Evolutionary conservation across 2,329 filamentous ascomycete species (phyloP), one percentile per base, ranked within the genome.

Genomic region (Neofusicoccum cordaticola): DNA sequence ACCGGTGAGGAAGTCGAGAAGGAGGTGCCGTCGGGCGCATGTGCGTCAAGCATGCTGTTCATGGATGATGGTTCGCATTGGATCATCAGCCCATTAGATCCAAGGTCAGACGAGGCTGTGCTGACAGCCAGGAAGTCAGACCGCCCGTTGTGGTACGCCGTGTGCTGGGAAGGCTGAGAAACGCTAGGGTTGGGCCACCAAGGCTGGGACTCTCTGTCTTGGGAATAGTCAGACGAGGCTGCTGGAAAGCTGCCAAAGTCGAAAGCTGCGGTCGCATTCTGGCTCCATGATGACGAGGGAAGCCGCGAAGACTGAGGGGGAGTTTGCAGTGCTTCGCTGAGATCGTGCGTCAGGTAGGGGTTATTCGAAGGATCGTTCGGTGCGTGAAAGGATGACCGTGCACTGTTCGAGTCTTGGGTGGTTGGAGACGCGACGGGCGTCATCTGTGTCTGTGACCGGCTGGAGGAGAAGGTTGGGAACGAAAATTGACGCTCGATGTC

Each of bases 321-420:
- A 57, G 74, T 77, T 57, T 74, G 72, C 67, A 74, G 74, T 71
- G 76, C 75, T 64, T 68, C 70, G 45, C 67, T 70, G 12, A 64
- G 62, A 11, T 66, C 47, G 34, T 67, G 65, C 15, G 68, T 67
- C 37, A 71, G 60, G 65, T 72, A 71, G 17, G 67, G 67, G 52
- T 73, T 70, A 64, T 65, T 69, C 27, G 69, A 69, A 22, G 68
- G 66, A 35, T 66, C 62, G 47, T 45, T 60, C 8, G 47, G 39
- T 5, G 47, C 39, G 39, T 71, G 68, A 62, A 74, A 76, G 15
- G 64, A 65, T 7, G 64, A 62, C 17, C 58, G 47, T 2, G 57
- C 35, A n/a, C 58, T 65, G 44, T 31, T 56, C 2, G 64, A 5
- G 11, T 47, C 64, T 27, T 60, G 56, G 5, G 53, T 52, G 17